Evolutionary conservation across 176 grass and related monocot species (phyloP).

Genomic region (Olyra latifolia): DNA sequence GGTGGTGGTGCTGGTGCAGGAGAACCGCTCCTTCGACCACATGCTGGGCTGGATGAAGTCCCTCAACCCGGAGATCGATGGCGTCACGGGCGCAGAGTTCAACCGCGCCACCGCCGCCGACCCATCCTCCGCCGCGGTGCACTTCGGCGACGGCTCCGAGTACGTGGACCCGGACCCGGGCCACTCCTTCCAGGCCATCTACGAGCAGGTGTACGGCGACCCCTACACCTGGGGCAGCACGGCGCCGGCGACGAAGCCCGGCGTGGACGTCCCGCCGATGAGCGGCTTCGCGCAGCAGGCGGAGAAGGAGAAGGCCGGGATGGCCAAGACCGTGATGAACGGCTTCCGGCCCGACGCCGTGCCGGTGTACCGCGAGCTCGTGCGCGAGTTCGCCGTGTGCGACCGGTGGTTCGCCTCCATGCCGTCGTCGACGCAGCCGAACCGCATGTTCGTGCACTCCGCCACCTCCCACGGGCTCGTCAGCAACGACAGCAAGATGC

Average conservation of each 20-base stretch:
- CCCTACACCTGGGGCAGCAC: slow-evolving; percentile 27
- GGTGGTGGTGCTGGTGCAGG: slow-evolving; percentile 73
- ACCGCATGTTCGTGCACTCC: slow-evolving; percentile 73
- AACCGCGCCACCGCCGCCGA: slow-evolving; percentile 50
- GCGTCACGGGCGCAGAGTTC: slow-evolving; percentile 46
- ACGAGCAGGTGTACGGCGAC: slow-evolving; percentile 70
- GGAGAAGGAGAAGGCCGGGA: slow-evolving; percentile 40
- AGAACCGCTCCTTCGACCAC: slow-evolving; percentile 93
- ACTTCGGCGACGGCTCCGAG: slow-evolving; percentile 50
- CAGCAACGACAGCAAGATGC: slow-evolving; percentile 47
- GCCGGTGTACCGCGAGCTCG: slow-evolving; percentile 64
- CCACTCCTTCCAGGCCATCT: slow-evolving; percentile 79
- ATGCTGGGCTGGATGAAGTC: slow-evolving; percentile 88
- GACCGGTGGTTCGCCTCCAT: slow-evolving; percentile 67
- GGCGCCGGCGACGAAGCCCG: slow-evolving; percentile 49
- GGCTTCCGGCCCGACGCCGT: slow-evolving; percentile 62
- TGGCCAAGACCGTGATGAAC: slow-evolving; percentile 58
- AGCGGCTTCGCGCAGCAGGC: slow-evolving; percentile 71
- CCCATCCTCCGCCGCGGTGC: slow-evolving; percentile 2
- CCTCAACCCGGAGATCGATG: slow-evolving; percentile 62
- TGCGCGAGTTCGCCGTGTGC: slow-evolving; percentile 61
- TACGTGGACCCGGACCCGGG: slow-evolving; percentile 81
- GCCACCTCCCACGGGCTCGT: slow-evolving; percentile 53
- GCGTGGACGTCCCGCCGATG: slow-evolving; percentile 49
- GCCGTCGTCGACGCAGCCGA: slow-evolving; percentile 77